These are phyloP conservation scores for Cicer cuneatum DNA, from an alignment of 306 rosid genomes.

Conservation along the genomic window DNA sequence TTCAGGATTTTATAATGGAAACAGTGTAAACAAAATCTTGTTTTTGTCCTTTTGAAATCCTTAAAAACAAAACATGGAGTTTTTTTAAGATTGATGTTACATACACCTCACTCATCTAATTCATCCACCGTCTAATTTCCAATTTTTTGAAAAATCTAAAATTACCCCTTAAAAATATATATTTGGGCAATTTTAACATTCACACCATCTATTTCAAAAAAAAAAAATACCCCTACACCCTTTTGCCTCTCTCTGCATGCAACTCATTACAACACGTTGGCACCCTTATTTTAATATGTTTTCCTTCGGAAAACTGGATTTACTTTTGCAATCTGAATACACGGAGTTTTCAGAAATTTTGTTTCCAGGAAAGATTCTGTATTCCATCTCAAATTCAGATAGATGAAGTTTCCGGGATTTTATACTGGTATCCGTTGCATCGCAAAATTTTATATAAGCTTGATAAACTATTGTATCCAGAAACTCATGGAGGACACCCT, in stretches of 20 bases:
- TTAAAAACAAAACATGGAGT: no score
- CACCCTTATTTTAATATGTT: background rate
- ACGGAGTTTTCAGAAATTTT: background rate
- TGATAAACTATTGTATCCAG: background rate
- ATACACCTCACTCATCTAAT: background rate
- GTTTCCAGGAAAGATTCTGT: background rate
- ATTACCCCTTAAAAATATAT: background rate
- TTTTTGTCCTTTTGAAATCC: no score
- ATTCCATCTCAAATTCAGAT: background rate
- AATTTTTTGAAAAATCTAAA: background rate
- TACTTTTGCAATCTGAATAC: background rate
- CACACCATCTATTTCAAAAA: background rate
- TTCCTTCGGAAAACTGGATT: background rate
- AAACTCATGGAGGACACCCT: background rate
- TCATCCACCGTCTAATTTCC: background rate
- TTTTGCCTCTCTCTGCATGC: background rate
- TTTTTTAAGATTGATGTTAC: background rate
- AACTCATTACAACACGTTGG: background rate
- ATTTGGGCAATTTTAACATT: slow-evolving; percentile 2
- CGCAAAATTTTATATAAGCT: background rate
- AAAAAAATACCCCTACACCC: background rate
- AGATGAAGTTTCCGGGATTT: background rate
- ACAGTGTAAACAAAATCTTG: no score
- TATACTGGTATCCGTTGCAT: background rate
- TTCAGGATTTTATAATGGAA: no score